Conservation (phyloP, 345 rosid genomes). For the Gossypium turneri region DNA sequence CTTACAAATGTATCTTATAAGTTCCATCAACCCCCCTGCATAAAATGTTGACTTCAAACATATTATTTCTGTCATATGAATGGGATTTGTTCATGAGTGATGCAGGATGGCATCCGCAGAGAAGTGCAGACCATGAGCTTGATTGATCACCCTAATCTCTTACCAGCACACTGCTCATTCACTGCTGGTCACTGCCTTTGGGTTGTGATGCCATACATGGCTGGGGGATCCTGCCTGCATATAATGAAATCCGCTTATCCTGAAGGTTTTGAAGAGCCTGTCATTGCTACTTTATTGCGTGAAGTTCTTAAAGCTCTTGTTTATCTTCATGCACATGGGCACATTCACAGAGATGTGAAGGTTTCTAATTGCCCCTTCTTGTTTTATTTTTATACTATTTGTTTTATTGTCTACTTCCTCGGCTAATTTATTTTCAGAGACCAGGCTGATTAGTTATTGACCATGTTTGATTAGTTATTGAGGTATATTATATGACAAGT, state of each 20-base stretch:
- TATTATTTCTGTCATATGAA: neutral
- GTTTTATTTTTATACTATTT: slow-evolving; percentile 2
- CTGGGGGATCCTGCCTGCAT: slow-evolving; percentile 96
- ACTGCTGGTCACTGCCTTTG: slow-evolving; percentile 76
- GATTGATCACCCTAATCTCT: slow-evolving; percentile 79
- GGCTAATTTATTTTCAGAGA: neutral
- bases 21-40: neutral
- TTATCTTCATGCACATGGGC: slow-evolving; percentile 90
- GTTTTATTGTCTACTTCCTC: neutral
- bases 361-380: slow-evolving; percentile 32
- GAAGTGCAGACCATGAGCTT: slow-evolving; percentile 96
- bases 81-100: slow-evolving; percentile 13
- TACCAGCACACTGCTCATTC: slow-evolving; percentile 89
- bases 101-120: slow-evolving; percentile 92
- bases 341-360: slow-evolving; percentile 98
- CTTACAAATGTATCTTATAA: neutral
- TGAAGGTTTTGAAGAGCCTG: slow-evolving; percentile 96
- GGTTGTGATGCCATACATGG: slow-evolving; percentile 99
- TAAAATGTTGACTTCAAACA: neutral
- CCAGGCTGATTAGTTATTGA: neutral
- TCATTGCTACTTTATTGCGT: slow-evolving; percentile 76
- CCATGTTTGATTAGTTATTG: neutral
- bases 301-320: slow-evolving; percentile 95
- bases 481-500: neutral
- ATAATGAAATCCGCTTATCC: slow-evolving; percentile 75